Conservation (phyloP, 1,284 basidiomycete genomes). For the Xerocomus nothofagi region DNA sequence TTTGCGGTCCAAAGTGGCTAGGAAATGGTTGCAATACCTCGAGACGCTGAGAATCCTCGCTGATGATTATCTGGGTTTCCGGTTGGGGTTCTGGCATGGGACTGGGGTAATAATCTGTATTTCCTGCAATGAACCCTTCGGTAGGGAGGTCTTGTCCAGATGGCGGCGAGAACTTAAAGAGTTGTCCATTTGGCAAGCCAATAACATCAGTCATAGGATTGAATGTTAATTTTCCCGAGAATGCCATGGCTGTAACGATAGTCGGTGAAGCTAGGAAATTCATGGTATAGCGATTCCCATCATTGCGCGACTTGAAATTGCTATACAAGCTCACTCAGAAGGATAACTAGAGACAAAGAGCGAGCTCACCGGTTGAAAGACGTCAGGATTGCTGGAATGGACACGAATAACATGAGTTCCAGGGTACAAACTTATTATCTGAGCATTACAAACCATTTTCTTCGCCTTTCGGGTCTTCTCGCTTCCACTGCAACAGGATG, state of each 20-base stretch:
- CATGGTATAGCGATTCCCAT: constrained; percentile 95
- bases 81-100: constrained; percentile 77
- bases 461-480: constrained; percentile 85
- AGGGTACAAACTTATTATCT: constrained; percentile 1
- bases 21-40: constrained; percentile 88
- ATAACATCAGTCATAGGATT: constrained; percentile 90
- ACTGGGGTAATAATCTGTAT: constrained; percentile 77
- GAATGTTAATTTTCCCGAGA: constrained; percentile 93
- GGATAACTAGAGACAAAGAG: background rate
- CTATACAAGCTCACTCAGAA: constrained; percentile 31
- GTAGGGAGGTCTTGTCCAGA: constrained; percentile 82
- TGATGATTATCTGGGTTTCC: constrained; percentile 79
- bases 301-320: constrained; percentile 97
- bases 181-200: constrained; percentile 67
- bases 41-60: constrained; percentile 79
- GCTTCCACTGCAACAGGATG: constrained; percentile 73
- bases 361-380: constrained; percentile 86
- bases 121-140: constrained; percentile 81
- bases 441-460: constrained; percentile 74
- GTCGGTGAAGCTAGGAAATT: constrained; percentile 99
- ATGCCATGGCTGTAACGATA: constrained; percentile 96
- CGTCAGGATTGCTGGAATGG: constrained; percentile 82
- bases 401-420: constrained; percentile 5
- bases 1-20: constrained; percentile 68
- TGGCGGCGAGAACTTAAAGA: constrained; percentile 89